A percentile compares a stretch with the other conserved stretches of the same genome.
Evolutionary conservation across 2,329 filamentous ascomycete species (phyloP).

Genomic region (Alternaria sp.): DNA sequence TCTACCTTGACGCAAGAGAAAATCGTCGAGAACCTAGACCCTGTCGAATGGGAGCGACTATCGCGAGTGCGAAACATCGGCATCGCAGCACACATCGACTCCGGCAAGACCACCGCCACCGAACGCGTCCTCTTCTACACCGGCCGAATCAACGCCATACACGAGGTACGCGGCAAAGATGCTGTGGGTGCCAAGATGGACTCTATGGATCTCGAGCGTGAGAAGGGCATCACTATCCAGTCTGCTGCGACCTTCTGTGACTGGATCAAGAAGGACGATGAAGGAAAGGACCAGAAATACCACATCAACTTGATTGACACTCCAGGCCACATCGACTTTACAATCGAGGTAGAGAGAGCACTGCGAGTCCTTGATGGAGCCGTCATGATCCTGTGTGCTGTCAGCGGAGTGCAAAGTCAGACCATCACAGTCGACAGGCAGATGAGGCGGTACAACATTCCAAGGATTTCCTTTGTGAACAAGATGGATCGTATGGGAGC

Average conservation of each 20-base stretch:
- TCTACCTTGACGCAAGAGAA: constrained; percentile 64
- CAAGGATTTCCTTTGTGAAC: constrained; percentile 94
- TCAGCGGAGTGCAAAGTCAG: constrained; percentile 95
- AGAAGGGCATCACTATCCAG: constrained; percentile 99
- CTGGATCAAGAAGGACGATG: constrained; percentile 80
- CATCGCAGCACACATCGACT: constrained; percentile 98
- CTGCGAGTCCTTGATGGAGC: constrained; percentile 94
- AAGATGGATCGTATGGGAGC: constrained; percentile 99
- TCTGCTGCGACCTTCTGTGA: constrained; percentile 98
- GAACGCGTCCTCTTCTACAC: constrained; percentile 99
- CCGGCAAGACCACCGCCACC: constrained; percentile 94
- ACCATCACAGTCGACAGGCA: constrained; percentile 98
- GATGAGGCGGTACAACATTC: constrained; percentile 98
- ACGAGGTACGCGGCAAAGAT: constrained; percentile 95
- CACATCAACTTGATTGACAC: constrained; percentile 99
- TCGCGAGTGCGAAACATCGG: constrained; percentile 92
- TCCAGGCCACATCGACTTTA: constrained; percentile 98
- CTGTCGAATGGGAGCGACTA: constrained; percentile 78
- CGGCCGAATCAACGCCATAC: constrained; percentile 93
- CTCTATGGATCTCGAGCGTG: constrained; percentile 97
- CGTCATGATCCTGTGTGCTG: constrained; percentile 97
- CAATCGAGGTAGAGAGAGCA: constrained; percentile 96
- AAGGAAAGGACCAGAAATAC: constrained; percentile 83
- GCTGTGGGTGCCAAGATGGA: constrained; percentile 99
- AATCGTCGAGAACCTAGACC: constrained; percentile 80